Evolutionary conservation across 1,139 yeast genomes (phyloP).

Genomic region (Neolecta irregularis): DNA sequence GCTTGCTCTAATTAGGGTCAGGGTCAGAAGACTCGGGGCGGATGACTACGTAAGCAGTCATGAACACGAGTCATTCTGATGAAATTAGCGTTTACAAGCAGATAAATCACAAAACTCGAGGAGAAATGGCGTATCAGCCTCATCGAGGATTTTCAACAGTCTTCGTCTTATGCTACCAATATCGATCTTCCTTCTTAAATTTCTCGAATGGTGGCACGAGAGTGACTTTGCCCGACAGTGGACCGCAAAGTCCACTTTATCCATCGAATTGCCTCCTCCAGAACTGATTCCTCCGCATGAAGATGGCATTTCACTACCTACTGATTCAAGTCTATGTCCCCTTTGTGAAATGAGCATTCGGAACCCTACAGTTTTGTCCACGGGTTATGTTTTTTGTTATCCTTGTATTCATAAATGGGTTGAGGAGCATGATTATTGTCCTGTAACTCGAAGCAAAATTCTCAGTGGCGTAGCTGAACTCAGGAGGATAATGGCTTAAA

Average conservation of each 20-base stretch:
- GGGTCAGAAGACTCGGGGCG: constrained; percentile 52
- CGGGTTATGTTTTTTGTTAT: constrained; percentile 84
- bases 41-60: constrained; percentile 43
- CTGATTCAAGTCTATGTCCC: constrained; percentile 38
- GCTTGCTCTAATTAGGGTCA: constrained; percentile 47
- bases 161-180: constrained; percentile 45
- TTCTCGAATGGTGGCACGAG: constrained; percentile 90
- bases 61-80: too few relatives aligned
- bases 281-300: constrained; percentile 2
- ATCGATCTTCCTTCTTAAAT: constrained; percentile 69
- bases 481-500: too few relatives aligned
- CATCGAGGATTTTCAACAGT: constrained; percentile 8
- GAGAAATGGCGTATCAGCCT: constrained; percentile 1
- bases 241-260: constrained; percentile 30
- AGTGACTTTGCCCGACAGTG: constrained; percentile 57
- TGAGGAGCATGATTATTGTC: constrained; percentile 60
- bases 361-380: constrained; percentile 78
- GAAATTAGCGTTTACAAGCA: background rate
- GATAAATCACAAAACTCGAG: too few relatives aligned
- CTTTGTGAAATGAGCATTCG: constrained; percentile 50
- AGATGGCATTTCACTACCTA: too few relatives aligned
- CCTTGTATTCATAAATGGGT: constrained; percentile 64
- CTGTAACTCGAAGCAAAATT: constrained; percentile 59
- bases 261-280: constrained; percentile 10
- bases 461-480: constrained; percentile 38